phyloP scores from a whole-genome alignment of 2,329 filamentous ascomycete species.

The Botrytis squamosa region DNA sequence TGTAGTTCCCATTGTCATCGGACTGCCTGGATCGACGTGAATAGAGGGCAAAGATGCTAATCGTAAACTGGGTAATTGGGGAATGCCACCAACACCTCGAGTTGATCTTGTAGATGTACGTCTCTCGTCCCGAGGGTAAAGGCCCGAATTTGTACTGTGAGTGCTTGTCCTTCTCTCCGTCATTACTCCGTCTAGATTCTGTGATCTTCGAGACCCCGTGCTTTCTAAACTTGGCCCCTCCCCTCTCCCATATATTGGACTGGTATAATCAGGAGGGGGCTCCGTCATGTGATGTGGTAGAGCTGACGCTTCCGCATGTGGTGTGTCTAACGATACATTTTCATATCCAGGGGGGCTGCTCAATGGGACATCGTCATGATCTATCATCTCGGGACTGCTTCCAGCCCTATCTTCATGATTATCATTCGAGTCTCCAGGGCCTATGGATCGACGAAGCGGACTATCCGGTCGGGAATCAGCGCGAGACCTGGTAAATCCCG shows the following conservation, averaged over 20 bases:
- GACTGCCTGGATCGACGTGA: slow-evolving; percentile 49
- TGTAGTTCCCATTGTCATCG: slow-evolving; percentile 13
- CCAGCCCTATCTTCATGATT: slow-evolving; percentile 32
- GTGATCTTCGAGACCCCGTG: slow-evolving; percentile 26
- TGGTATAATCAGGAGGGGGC: slow-evolving; percentile 37
- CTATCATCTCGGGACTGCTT: slow-evolving; percentile 37
- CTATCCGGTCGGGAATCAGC: slow-evolving; percentile 47
- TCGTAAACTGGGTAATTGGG: slow-evolving; percentile 54
- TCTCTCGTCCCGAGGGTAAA: neutral
- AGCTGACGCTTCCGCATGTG: slow-evolving; percentile 22
- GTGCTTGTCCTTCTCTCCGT: slow-evolving; percentile 26
- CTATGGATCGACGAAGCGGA: slow-evolving; percentile 28
- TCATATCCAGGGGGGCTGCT: slow-evolving; percentile 38
- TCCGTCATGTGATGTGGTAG: slow-evolving; percentile 23
- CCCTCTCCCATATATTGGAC: slow-evolving; percentile 30
- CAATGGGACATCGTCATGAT: slow-evolving; percentile 36
- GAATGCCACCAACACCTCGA: slow-evolving; percentile 44
- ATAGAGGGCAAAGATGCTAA: slow-evolving; percentile 55
- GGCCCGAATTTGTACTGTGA: slow-evolving; percentile 14
- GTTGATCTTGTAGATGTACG: slow-evolving; percentile 22
- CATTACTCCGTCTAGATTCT: slow-evolving; percentile 25
- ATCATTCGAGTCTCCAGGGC: slow-evolving; percentile 23
- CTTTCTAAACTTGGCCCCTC: slow-evolving; percentile 24
- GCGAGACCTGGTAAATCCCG: slow-evolving; percentile 43
- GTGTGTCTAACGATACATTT: slow-evolving; percentile 35